These are phyloP conservation scores for Komagataella pseudopastoris DNA, from an alignment of 805 yeast species.

Conservation along the genomic window DNA sequence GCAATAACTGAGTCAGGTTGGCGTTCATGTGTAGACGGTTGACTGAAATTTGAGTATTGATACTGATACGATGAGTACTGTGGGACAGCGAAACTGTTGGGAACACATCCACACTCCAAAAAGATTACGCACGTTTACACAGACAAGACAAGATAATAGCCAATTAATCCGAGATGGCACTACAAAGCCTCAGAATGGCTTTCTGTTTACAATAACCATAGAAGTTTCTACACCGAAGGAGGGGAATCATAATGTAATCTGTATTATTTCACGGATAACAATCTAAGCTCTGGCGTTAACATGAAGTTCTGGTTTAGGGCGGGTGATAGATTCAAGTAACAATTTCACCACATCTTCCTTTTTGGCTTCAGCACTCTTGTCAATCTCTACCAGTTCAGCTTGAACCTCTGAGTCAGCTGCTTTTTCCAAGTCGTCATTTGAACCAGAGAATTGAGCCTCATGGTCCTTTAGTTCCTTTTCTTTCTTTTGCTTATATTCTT, in stretches of 20 bases:
- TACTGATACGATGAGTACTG: too few species aligned
- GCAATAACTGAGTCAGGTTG: neutral
- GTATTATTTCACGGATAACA: neutral
- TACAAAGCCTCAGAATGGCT: neutral
- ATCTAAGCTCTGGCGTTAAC: slow-evolving; percentile 38
- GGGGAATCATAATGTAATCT: neutral
- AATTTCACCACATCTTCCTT: slow-evolving; percentile 56
- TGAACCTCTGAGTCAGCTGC: slow-evolving; percentile 4
- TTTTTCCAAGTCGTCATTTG: slow-evolving; percentile 32
- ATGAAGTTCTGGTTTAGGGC: slow-evolving; percentile 76
- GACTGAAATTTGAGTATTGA: neutral
- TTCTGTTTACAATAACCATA: neutral
- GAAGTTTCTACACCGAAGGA: neutral
- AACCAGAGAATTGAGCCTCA: slow-evolving; percentile 56
- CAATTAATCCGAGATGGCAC: neutral
- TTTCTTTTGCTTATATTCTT: slow-evolving; percentile 71
- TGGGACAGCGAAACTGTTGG: neutral
- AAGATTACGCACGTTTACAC: neutral
- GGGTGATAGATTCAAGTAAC: slow-evolving; percentile 65
- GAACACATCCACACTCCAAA: neutral
- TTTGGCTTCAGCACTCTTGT: slow-evolving; percentile 48
- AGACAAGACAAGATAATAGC: neutral
- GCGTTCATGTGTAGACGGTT: neutral
- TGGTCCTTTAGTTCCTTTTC: slow-evolving; percentile 67
- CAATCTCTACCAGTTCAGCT: slow-evolving; percentile 29